Percentiles rank a stretch among this genome's conserved stretches.
phyloP scores from a whole-genome alignment of 441 rosid species.

The Adansonia rubrostipa region DNA sequence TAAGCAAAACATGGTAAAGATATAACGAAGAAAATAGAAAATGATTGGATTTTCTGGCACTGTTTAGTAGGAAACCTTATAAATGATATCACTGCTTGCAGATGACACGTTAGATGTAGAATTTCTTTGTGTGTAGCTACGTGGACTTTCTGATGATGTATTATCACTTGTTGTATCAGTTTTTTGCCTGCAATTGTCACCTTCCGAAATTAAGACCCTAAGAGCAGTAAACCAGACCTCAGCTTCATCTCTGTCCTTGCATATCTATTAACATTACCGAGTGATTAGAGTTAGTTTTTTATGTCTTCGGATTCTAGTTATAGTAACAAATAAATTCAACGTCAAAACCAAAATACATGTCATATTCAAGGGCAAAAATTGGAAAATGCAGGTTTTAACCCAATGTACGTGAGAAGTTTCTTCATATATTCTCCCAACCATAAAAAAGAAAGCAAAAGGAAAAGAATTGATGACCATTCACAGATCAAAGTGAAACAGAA shows the following conservation, averaged over 20 bases:
- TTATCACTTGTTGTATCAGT: conserved; percentile 48
- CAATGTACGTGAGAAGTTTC: not conserved
- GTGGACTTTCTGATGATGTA: conserved; percentile 43
- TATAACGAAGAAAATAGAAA: conserved; percentile 32
- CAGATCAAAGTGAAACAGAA: not conserved
- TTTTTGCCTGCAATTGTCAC: conserved; percentile 35
- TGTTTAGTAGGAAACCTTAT: conserved; percentile 45
- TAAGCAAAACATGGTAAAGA: conserved; percentile 24
- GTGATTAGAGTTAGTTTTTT: conserved; percentile 3
- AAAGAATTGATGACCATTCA: not conserved
- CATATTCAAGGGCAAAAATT: not conserved
- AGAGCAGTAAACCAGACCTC: conserved; percentile 68
- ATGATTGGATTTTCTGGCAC: conserved; percentile 7
- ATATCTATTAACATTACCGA: conserved; percentile 45
- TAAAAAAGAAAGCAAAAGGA: not conserved
- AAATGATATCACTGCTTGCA: conserved; percentile 46
- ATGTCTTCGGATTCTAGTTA: not conserved
- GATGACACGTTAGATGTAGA: conserved; percentile 44
- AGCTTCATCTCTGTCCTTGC: conserved; percentile 76
- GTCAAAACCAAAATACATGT: conserved; percentile 22
- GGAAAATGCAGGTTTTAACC: not conserved
- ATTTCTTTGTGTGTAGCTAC: conserved; percentile 38
- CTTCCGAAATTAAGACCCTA: conserved; percentile 48
- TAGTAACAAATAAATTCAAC: not conserved
- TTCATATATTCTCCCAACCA: not conserved